These are phyloP conservation scores for Arthrobotrys pseudoclavata DNA, from an alignment of 2,329 filamentous ascomycete genomes.

Conservation along the genomic window DNA sequence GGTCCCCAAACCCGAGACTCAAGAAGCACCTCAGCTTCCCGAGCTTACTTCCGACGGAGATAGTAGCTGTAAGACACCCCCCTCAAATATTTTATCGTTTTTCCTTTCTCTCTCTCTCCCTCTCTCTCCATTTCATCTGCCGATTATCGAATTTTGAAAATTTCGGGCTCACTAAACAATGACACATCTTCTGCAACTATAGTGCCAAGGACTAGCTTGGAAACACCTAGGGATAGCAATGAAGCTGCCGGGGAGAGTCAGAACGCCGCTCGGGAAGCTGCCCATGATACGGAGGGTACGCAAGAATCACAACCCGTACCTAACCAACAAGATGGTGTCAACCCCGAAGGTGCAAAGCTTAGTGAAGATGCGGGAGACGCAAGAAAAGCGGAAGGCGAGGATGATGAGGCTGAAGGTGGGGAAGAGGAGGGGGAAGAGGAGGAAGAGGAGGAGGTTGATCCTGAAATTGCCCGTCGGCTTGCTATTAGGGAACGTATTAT, in stretches of 20 bases:
- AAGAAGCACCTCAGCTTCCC: conserved; percentile 9
- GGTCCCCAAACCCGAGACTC: conserved; percentile 27
- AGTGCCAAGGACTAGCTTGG: conserved; percentile 26
- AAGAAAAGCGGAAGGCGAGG: conserved; percentile 68
- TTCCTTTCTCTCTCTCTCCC: too few species aligned
- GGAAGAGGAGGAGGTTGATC: conserved; percentile 75
- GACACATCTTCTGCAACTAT: background rate
- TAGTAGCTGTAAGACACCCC: conserved; percentile 7
- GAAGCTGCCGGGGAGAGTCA: conserved; percentile 17
- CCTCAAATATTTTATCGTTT: too few species aligned
- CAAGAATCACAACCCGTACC: conserved; percentile 4
- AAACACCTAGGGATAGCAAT: background rate
- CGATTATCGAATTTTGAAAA: background rate
- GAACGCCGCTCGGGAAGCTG: background rate
- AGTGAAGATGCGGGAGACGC: conserved; percentile 65
- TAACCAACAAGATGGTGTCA: conserved; percentile 65
- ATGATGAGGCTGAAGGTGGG: conserved; percentile 66
- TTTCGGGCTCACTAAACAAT: background rate
- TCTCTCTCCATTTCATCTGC: background rate
- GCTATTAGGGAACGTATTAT: conserved; percentile 96
- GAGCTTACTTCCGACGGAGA: conserved; percentile 24
- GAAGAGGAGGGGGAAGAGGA: conserved; percentile 64
- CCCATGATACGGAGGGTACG: background rate
- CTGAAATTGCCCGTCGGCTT: conserved; percentile 85
- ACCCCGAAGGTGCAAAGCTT: conserved; percentile 66